Conservation (phyloP, 2,329 filamentous ascomycete genomes). For the Fusarium bulbicola region DNA sequence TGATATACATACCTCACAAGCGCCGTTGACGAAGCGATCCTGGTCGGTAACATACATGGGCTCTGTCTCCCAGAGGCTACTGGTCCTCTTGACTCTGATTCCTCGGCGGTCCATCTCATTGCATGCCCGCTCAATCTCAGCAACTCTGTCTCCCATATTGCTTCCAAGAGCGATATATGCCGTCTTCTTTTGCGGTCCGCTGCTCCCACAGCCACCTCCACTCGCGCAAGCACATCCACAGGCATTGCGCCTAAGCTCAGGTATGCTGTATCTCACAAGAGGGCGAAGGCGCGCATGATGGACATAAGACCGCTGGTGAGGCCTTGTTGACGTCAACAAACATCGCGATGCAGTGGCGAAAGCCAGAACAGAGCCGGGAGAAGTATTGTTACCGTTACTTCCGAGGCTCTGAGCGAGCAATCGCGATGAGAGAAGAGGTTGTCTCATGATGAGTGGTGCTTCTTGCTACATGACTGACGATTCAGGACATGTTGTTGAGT, state of each 20-base stretch:
- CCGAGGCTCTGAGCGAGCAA: constrained; percentile 16
- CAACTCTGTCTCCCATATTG: constrained; percentile 87
- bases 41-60: constrained; percentile 98
- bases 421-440: constrained; percentile 13
- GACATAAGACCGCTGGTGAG: constrained; percentile 13
- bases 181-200: constrained; percentile 49
- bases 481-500: constrained; percentile 16
- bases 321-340: constrained; percentile 11
- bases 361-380: constrained; percentile 3
- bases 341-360: constrained; percentile 23
- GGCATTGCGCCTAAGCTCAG: constrained; percentile 37
- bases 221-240: constrained; percentile 50
- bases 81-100: constrained; percentile 81
- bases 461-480: constrained; percentile 29
- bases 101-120: constrained; percentile 76
- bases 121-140: constrained; percentile 86
- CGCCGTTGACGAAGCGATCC: constrained; percentile 88
- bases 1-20: constrained; percentile 77
- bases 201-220: constrained; percentile 39
- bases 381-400: constrained; percentile 9
- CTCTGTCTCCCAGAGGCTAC: constrained; percentile 90
- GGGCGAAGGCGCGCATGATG: constrained; percentile 26
- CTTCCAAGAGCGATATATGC: constrained; percentile 92
- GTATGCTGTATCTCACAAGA: constrained; percentile 9
- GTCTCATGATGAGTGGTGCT: constrained; percentile 32